Evolutionary conservation across 345 rosid genomes (phyloP), one percentile per base, ranked within the genome.

Genomic region (Brassica juncea): DNA sequence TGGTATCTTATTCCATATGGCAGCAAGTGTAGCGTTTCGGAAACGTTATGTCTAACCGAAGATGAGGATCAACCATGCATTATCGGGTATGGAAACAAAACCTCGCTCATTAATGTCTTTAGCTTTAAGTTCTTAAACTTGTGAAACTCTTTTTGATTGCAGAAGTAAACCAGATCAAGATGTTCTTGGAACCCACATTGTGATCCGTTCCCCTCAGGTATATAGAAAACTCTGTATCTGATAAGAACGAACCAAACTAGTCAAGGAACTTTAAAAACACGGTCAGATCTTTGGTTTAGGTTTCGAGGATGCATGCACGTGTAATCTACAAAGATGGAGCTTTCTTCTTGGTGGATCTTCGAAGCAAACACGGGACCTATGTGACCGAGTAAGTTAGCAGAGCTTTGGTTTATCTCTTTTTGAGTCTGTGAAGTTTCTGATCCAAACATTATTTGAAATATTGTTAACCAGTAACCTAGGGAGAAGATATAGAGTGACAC

Each of bases 361-460:
- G 47, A 68, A 95, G 98, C 39, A 78, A 91, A 72, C 84, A 89
- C 62, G 98, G 99, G 0, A 90, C 97, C 62, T 93, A 79, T 78
- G 80, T 93, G 61, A 83, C 86, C 5, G 86, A 87, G 99, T 95
- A 87, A 90, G 98, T 80, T 52, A 4, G 19, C 21, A 27, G 5
- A 31, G 39, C 16, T 37, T 2, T 64, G 12, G 61, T 44, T 31
- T 68, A 15, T 47, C 59, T 72, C 28, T 14, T 37, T 31, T 9
- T 0, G 2, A 52, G 32, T 65, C 11, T 52, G 1, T 58, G 27
- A 37, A 74, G 12, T 39, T 16, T 63, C 62, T 55, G 19, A 82
- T 71, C 27, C 15, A 62, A 58, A 11, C 49, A 42, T 3, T 2
- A 1, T 52, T 60, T 31, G 57, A 66, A 14, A 82, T 47, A 12